These are phyloP conservation scores for Boletus subparvulus DNA, from an alignment of 768 basidiomycete species.

Conservation along the genomic window DNA sequence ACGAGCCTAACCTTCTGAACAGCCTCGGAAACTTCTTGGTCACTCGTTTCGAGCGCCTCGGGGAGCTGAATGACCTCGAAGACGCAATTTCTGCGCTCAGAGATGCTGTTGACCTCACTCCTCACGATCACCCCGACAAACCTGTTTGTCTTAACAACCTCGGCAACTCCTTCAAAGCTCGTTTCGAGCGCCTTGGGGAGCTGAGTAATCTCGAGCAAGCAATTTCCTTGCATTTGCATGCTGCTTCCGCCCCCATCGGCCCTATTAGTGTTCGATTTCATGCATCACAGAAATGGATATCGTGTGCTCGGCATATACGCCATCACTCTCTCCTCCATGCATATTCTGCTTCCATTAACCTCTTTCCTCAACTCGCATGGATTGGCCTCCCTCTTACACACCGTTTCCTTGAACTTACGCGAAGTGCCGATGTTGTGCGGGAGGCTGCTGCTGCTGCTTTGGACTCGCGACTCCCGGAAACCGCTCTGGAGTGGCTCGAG, in stretches of 20 bases:
- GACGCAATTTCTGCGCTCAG: no score
- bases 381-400: slow-evolving; percentile 14
- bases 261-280: not conserved
- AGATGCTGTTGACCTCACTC: no score
- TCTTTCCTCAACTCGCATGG: slow-evolving; percentile 21
- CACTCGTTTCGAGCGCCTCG: no score
- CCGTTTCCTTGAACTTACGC: slow-evolving; percentile 15
- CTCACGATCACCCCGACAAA: no score
- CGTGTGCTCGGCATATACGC: not conserved
- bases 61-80: no score
- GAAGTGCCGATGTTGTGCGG: slow-evolving; percentile 13
- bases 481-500: slow-evolving; percentile 13
- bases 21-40: no score
- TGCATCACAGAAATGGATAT: slow-evolving; percentile 5
- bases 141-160: no score
- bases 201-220: not conserved
- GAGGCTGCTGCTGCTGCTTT: slow-evolving; percentile 24
- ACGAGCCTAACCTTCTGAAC: no score
- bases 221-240: not conserved
- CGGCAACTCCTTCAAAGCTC: not conserved
- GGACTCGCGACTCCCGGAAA: slow-evolving; percentile 1
- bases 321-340: slow-evolving; percentile 15
- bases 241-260: slow-evolving; percentile 1
- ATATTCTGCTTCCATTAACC: slow-evolving; percentile 15
- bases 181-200: not conserved